These are phyloP conservation scores for Neurospora sp. DNA, from an alignment of 495 filamentous ascomycete species.

Conservation along the genomic window DNA sequence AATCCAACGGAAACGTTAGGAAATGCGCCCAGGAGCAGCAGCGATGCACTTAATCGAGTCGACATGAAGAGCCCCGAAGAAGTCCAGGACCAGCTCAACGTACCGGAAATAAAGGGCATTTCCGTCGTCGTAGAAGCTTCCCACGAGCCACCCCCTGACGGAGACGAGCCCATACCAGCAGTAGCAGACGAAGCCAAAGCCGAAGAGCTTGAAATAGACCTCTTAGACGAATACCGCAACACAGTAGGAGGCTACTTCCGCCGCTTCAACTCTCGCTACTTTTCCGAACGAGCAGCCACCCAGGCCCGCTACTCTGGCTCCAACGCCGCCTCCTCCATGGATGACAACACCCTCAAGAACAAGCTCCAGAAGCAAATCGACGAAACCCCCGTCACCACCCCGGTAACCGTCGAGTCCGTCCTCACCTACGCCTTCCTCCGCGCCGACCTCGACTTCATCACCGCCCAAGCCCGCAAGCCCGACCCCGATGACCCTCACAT, in stretches of 20 bases:
- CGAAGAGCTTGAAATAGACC: slow-evolving; percentile 49
- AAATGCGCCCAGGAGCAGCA: slow-evolving; percentile 5
- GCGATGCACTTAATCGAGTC: slow-evolving; percentile 19
- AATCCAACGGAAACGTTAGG: slow-evolving; percentile 1
- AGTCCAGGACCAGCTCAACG: slow-evolving; percentile 19
- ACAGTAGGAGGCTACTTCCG: slow-evolving; percentile 91
- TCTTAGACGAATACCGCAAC: slow-evolving; percentile 70
- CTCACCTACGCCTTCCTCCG: slow-evolving; percentile 86
- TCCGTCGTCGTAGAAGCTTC: slow-evolving; percentile 17
- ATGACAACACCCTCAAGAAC: slow-evolving; percentile 4
- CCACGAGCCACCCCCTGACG: slow-evolving; percentile 17
- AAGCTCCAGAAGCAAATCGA: background rate
- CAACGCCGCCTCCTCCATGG: slow-evolving; percentile 3
- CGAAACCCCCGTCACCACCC: background rate
- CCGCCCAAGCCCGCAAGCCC: slow-evolving; percentile 66
- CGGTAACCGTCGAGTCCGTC: slow-evolving; percentile 48
- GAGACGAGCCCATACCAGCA: slow-evolving; percentile 21
- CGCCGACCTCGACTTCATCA: slow-evolving; percentile 86
- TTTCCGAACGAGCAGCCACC: slow-evolving; percentile 22
- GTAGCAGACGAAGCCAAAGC: slow-evolving; percentile 34
- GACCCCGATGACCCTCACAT: slow-evolving; percentile 56
- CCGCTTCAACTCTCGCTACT: slow-evolving; percentile 69
- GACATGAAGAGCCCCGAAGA: slow-evolving; percentile 31
- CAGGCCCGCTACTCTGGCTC: slow-evolving; percentile 4
- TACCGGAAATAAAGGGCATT: slow-evolving; percentile 19